Base-by-base conservation (phyloP, 2,329 filamentous ascomycete species). In the Colletotrichum musae region DNA sequence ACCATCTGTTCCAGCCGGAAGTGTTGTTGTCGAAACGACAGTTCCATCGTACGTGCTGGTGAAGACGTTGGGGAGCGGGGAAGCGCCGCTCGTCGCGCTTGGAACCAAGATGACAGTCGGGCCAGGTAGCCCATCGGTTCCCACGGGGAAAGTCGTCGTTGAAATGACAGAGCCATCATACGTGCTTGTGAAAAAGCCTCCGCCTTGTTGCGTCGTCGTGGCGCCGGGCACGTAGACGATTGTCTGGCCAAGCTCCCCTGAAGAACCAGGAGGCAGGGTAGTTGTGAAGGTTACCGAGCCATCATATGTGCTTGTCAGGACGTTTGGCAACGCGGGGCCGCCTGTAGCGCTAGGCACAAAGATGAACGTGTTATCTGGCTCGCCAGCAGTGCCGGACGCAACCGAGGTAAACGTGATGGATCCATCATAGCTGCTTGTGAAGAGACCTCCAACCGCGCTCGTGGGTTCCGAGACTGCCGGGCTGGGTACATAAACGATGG, bases 381-480 rank as follows among this genome's bases (percentile, higher is more conserved):
- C 51, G 13, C 64, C 58, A 16, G 6, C 21, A 32, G 4, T 59
- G 21, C 12, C 62, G 4, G 58, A 12, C 2, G 51, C 12, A 2
- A 41, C 50, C 2, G 64, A 63, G 5, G 64, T 67, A 21, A 62
- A 63, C 6, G 52, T 45, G n/a, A 64, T 52, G 2, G 58, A 64
- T 16, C 65, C 65, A 10, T 15, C 47, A 41, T 68, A 68, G 39
- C 43, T 47, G 53, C 65, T 68, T 18, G 65, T 68, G 39, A 64
- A 41, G 28, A 68, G 21, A 2, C 47, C 60, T 18, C 53, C 65
- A 12, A 32, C 53, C 10, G 32, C 26, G 6, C 47, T 18, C 6
- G 32, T 43, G n/a, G 41, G 24, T 6, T 47, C 32, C 13, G 26
- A 32, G 15, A 15, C 60, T 16, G 36, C 43, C 13, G 26, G 45